A percentile compares a stretch with the other conserved stretches of the same genome.
Evolutionary conservation across 441 rosid genomes (phyloP).

Genomic region (Melianthus villosus): DNA sequence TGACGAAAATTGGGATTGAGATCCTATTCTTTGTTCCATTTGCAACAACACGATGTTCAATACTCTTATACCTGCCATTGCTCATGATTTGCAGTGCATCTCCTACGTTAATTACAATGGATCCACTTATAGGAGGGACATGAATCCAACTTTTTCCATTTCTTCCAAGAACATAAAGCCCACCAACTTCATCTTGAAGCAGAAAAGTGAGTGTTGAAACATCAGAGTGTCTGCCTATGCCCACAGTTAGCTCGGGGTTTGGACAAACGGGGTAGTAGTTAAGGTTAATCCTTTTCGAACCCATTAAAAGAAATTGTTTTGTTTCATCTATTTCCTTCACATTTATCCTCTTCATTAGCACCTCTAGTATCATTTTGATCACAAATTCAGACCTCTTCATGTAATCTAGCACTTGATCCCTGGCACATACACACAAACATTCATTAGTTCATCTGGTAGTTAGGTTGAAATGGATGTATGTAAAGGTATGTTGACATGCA

Average conservation of each 20-base stretch:
- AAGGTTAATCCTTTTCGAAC: constrained; percentile 15
- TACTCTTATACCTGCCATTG: constrained; percentile 2
- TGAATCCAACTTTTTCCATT: neutral
- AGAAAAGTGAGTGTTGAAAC: neutral
- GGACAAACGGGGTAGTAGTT: constrained; percentile 23
- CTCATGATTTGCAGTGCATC: constrained; percentile 4
- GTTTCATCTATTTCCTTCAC: constrained; percentile 13
- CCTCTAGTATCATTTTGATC: constrained; percentile 15
- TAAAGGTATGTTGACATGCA: too few relatives aligned
- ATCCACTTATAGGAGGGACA: constrained; percentile 1
- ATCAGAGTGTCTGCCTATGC: constrained; percentile 19
- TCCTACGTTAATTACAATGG: constrained; percentile 1
- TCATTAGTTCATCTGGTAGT: too few relatives aligned
- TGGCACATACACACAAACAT: neutral
- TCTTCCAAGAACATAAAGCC: neutral
- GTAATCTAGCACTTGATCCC: constrained; percentile 28
- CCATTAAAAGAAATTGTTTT: constrained; percentile 10
- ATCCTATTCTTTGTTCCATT: constrained; percentile 2
- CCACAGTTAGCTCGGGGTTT: constrained; percentile 19
- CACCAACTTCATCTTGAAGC: constrained; percentile 2
- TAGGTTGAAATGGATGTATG: too few relatives aligned
- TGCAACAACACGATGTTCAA: constrained; percentile 1
- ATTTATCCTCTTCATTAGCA: constrained; percentile 20
- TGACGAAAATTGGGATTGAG: constrained; percentile 1
- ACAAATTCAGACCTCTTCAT: constrained; percentile 21